Conservation (phyloP, 1,139 yeast genomes). For the Debaryomycetaceae sp. region DNA sequence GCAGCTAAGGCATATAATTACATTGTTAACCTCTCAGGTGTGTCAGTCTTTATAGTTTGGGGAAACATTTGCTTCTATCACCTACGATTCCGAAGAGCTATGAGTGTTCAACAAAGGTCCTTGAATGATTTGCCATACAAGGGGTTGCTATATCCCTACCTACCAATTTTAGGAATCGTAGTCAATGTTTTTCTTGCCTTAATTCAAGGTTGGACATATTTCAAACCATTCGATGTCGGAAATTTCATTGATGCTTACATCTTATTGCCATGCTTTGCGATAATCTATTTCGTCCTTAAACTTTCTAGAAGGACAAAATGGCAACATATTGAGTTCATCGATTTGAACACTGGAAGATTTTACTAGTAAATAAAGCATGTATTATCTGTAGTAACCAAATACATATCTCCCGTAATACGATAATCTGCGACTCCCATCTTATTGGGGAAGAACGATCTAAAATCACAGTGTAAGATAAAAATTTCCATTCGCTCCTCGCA, state of each 20-base stretch:
- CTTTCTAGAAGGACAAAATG: constrained; percentile 42
- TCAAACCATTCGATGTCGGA: constrained; percentile 58
- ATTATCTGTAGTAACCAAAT: too few species aligned
- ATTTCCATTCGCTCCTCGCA: too few species aligned
- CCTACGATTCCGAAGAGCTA: constrained; percentile 49
- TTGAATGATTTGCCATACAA: constrained; percentile 50
- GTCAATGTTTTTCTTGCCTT: constrained; percentile 54
- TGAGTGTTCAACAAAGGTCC: constrained; percentile 42
- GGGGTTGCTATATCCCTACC: constrained; percentile 51
- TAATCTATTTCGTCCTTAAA: constrained; percentile 31
- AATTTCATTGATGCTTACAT: constrained; percentile 65
- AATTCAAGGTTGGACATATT: constrained; percentile 67
- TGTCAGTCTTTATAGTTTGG: constrained; percentile 59
- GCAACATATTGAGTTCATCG: constrained; percentile 39
- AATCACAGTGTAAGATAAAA: too few species aligned
- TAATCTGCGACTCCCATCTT: too few species aligned
- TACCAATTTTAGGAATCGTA: constrained; percentile 48
- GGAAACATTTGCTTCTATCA: constrained; percentile 49
- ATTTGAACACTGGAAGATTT: constrained; percentile 40
- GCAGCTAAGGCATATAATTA: constrained; percentile 52
- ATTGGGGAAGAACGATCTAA: too few species aligned
- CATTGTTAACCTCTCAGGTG: constrained; percentile 54
- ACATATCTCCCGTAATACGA: too few species aligned
- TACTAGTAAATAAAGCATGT: too few species aligned
- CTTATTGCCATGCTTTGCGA: constrained; percentile 53